Evolutionary conservation across 441 rosid species (phyloP).

Genomic region (Rhodomyrtus psidioides): DNA sequence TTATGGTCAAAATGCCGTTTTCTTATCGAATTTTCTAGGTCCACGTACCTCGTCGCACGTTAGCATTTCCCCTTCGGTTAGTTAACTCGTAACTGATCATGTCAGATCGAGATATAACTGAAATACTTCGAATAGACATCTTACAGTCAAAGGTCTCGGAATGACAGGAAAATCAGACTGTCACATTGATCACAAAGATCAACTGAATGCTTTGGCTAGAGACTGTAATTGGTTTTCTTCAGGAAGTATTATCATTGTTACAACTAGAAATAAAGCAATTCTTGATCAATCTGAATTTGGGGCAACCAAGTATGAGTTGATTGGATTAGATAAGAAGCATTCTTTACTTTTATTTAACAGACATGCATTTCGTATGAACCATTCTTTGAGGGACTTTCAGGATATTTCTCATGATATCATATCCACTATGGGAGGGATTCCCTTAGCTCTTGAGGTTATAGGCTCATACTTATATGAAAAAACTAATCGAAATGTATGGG

Average conservation of each 20-base stretch:
- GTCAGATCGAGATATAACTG: no score
- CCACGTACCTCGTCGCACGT: no score
- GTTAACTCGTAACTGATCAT: no score
- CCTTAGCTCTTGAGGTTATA: background rate
- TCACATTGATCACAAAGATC: background rate
- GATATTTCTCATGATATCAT: background rate
- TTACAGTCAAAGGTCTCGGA: no score
- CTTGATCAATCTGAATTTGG: background rate
- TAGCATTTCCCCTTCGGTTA: no score
- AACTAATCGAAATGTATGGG: background rate
- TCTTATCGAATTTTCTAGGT: no score
- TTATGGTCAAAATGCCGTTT: no score
- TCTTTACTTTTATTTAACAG: background rate
- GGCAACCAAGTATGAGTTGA: background rate
- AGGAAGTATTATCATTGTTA: background rate
- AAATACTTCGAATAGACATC: no score
- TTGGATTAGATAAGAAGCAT: background rate
- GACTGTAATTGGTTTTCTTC: background rate
- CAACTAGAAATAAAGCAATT: background rate
- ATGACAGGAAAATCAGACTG: no score
- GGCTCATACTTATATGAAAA: background rate
- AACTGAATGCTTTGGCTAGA: background rate
- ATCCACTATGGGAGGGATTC: background rate
- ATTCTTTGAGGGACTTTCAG: background rate
- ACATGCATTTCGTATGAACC: background rate